Evolutionary conservation across 768 basidiomycete genomes (phyloP), one percentile per base, ranked within the genome.

Genomic region (Hebeloma cylindrosporum): DNA sequence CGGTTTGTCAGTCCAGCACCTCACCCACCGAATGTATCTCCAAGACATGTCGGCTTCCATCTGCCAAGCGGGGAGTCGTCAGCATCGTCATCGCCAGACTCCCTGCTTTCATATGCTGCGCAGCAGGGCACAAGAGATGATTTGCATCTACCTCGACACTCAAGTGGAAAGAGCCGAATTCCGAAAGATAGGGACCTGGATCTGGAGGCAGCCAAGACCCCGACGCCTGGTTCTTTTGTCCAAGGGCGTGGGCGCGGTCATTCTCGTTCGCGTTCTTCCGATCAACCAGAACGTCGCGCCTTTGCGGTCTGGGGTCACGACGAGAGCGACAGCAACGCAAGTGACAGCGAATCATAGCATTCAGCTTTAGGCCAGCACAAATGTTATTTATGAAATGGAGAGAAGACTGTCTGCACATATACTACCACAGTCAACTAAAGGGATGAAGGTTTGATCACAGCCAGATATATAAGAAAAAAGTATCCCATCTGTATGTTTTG

Each of bases 261-360:
- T 51, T 56, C 62, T 31, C 65, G 70, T 25, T 64, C 65, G 13
- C 62, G 63, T 40, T 71, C 71, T 11, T 56, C 53, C n/a, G 77
- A 77, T 20, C 59, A 65, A 32, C 57, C 57, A 40, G 68, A 68
- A 22, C 74, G 62, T 34, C 71, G 79, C 26, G 83, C 86, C 6
- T 93, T 93, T 57, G 90, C 91, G 14, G 87, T 88, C 8, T 89
- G 82, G 80, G 91, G 90, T 0, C 85, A 89, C 29, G 90, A 93
- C 58, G 90, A 92, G 64, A 91, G 86, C 43, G 90, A 93, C 54
- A 88, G 86, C 60, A 85, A 83, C 57, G 74, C 87, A 10, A 90
- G 88, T 50, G 88, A 90, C 56, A 51, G 37, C 47, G 59, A 60
- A 34, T 35, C 52, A 37, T 55, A 36, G 45, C 20, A 27, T 35